Evolutionary conservation across 331 rosid species (phyloP), one percentile per base, ranked within the genome.

Genomic region (Saraca asoca): DNA sequence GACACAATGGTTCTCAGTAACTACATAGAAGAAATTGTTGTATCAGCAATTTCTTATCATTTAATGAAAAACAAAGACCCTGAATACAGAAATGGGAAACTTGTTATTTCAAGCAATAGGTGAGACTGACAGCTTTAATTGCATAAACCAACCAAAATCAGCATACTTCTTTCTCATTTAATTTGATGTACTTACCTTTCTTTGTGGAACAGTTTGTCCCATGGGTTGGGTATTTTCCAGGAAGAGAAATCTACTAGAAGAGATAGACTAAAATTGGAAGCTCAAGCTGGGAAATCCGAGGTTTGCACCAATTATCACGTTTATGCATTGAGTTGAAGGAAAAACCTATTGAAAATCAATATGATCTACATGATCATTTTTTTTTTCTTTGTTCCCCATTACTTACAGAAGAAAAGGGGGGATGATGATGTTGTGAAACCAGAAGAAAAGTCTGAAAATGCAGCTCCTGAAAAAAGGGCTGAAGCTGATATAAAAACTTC

Each of bases 11-110:
- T 85, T 77, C 89, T 94, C 45, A 64, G 97, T 64, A 82, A 86
- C 70, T 90, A 83, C 29, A 86, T 94, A 51, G 99, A 94, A 74
- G 99, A 94, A 88, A 88, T 94, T 83, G 88, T 94, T 50, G 95
- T 94, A 50, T 94, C 97, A 11, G 97, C 97, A 38, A 81, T 94
- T 45, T 90, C 99, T 46, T 82, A 82, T 78, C 99, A 94, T 70
- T 74, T 90, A 51, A 90, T 94, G 96, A 84, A 86, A 61, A 94
- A 79, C 84, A 90, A 72, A 83, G 91, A 88, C 63, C 96, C 91
- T 10, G 99, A 86, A 62, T 94, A 94, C 81, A 73, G 96, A 73
- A 94, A 88, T 76, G 99, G 97, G n/a, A 94, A 88, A 62, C 95
- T 94, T 8, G 60, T 88, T 45, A 86, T 94, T 77, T 83, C 96